These are phyloP conservation scores for Podospora pseudopauciseta DNA, from an alignment of 495 filamentous ascomycete genomes.

Conservation along the genomic window DNA sequence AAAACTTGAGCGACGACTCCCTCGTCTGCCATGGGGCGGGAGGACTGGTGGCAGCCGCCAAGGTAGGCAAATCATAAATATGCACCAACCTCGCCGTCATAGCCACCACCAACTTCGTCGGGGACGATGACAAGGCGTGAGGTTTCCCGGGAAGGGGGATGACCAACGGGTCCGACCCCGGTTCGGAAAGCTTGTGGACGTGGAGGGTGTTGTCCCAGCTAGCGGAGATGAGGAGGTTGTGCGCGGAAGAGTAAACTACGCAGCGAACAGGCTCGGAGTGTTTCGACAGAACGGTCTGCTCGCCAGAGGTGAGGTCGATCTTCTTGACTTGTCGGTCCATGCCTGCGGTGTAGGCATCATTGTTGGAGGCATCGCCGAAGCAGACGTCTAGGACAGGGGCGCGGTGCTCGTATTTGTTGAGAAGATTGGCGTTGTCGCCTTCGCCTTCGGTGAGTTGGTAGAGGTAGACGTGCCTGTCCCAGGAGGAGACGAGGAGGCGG, in stretches of 20 bases:
- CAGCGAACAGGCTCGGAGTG: slow-evolving; percentile 76
- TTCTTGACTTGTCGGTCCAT: slow-evolving; percentile 82
- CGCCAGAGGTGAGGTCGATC: slow-evolving; percentile 67
- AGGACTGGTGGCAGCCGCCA: slow-evolving; percentile 50
- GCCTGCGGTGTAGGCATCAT: slow-evolving; percentile 78
- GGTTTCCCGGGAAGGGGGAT: slow-evolving; percentile 76
- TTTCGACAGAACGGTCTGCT: slow-evolving; percentile 69
- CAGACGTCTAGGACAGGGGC: slow-evolving; percentile 89
- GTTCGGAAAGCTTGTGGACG: slow-evolving; percentile 60
- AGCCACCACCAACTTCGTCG: slow-evolving; percentile 84
- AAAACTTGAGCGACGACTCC: slow-evolving; percentile 91
- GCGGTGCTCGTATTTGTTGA: slow-evolving; percentile 72
- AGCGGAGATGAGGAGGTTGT: slow-evolving; percentile 76
- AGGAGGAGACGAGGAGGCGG: slow-evolving; percentile 82
- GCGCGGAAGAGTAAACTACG: slow-evolving; percentile 73
- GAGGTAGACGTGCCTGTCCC: slow-evolving; percentile 88
- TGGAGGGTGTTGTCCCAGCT: slow-evolving; percentile 93
- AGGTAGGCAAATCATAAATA: slow-evolving; percentile 82
- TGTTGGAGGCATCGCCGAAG: slow-evolving; percentile 69
- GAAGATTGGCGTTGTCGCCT: slow-evolving; percentile 53
- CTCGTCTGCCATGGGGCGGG: slow-evolving; percentile 82
- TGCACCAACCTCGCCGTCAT: slow-evolving; percentile 89
- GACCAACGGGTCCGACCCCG: slow-evolving; percentile 44
- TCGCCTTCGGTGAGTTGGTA: slow-evolving; percentile 58
- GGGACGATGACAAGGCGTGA: slow-evolving; percentile 76